Evolutionary conservation across 306 rosid species (phyloP).

Genomic region (Quercus parvula): DNA sequence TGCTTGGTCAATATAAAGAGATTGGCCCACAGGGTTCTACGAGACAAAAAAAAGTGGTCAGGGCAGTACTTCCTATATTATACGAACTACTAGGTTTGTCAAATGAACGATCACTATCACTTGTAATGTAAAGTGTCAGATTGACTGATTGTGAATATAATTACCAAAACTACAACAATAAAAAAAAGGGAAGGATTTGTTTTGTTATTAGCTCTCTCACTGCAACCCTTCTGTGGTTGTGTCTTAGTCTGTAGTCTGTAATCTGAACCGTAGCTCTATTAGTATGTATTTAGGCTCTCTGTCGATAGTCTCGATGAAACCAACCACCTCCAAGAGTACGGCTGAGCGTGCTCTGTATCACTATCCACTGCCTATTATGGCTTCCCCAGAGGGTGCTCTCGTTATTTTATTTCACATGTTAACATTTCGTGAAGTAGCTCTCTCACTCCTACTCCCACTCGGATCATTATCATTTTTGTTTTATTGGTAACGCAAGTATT

Average conservation of each 20-base stretch:
- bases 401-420: not conserved
- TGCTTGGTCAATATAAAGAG: no score
- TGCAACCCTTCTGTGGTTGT: not conserved
- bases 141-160: conserved; percentile 27
- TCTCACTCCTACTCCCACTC: not conserved
- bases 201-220: not conserved
- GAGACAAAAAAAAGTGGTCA: no score
- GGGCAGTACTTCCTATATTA: no score
- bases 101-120: conserved; percentile 53
- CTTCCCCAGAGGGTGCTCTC: not conserved
- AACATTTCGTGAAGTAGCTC: not conserved
- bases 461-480: not conserved
- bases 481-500: not conserved
- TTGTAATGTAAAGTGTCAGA: conserved; percentile 14
- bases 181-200: not conserved
- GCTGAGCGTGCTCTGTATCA: conserved; percentile 3
- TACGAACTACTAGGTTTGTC: conserved; percentile 33
- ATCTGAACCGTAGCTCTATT: not conserved
- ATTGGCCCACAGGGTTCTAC: no score
- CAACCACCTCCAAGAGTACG: not conserved
- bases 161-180: not conserved
- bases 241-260: not conserved
- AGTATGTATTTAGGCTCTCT: not conserved
- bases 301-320: not conserved
- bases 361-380: not conserved